phyloP scores from a whole-genome alignment of 176 grass and related monocot genomes.

The Phoenix dactylifera region DNA sequence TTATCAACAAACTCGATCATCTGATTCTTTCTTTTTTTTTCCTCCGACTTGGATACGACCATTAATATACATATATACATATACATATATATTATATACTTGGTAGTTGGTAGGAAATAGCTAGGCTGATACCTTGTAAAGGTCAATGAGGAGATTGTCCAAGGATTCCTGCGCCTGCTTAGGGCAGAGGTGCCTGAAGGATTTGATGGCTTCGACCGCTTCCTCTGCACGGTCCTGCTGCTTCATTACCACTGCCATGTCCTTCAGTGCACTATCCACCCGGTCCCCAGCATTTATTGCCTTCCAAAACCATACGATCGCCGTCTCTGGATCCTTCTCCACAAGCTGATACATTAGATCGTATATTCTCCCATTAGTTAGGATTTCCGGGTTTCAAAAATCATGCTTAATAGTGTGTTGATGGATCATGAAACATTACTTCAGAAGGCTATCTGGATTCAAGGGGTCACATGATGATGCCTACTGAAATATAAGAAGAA shows the following conservation, averaged over 20 bases:
- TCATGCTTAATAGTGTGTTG: too few relatives aligned
- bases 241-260: conserved; percentile 95
- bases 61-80: too few relatives aligned
- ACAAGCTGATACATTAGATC: conserved; percentile 38
- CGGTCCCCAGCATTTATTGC: conserved; percentile 77
- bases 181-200: conserved; percentile 78
- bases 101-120: too few relatives aligned
- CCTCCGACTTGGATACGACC: too few relatives aligned
- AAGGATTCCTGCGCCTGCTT: conserved; percentile 83
- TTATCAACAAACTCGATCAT: background rate
- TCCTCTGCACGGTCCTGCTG: conserved; percentile 57
- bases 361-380: too few relatives aligned
- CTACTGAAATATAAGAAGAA: too few relatives aligned
- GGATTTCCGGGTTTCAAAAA: too few relatives aligned
- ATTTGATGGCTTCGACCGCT: conserved; percentile 80
- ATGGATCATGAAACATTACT: too few relatives aligned
- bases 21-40: too few relatives aligned
- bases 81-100: too few relatives aligned
- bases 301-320: conserved; percentile 94
- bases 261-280: conserved; percentile 78
- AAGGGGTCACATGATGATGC: too few relatives aligned
- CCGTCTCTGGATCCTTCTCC: conserved; percentile 62
- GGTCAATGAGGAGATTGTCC: conserved; percentile 90
- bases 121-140: conserved; percentile 55
- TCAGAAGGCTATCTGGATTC: too few relatives aligned